Base-by-base conservation (phyloP, 306 rosid species). In the Cucumis sativus region DNA sequence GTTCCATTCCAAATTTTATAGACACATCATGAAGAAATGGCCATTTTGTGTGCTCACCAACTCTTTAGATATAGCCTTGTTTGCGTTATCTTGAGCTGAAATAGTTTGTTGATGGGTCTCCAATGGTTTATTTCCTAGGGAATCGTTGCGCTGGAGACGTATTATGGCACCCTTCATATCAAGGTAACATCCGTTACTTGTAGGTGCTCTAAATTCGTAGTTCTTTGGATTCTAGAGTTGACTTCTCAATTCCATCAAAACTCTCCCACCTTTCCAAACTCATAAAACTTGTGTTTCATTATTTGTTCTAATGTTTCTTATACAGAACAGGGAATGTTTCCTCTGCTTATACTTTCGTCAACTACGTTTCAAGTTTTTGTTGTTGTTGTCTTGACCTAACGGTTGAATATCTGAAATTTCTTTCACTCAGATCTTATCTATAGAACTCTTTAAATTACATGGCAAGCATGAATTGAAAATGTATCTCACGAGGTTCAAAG, bases 91-190 rank as follows among this genome's bases (percentile, higher is more conserved):
- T 69, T 68, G 11, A 51, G 76, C 78, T 84, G 77, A n/a, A 28
- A 5, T 76, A 10, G 28, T 25, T 72, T 41, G 28, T 16, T 81
- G n/a, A 68, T 0, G 33, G 20, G 15, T 77, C 14, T 64, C 72
- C 82, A 59, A 47, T 51, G 40, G 77, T 54, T 75, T 49, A 67
- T 49, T 80, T 71, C 81, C 54, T 78, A 94, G 97, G 98, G 98
- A 20, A 94, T 90, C 78, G 63, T 92, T 84, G 93, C 85, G n/a
- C 57, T 94, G 84, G 88, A 85, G 79, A 92, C 98, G 21, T 84
- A 84, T 80, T 61, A 84, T 52, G 97, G 96, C 82, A 84, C 86
- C 74, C 96, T 94, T 82, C 97, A 89, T 80, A 51, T 94, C 73
- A 92, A 94, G 88, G 98, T 90, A 88, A 86, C 88, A 69, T 16